Conservation (phyloP, 345 rosid species). For the Gossypium herbaceum region DNA sequence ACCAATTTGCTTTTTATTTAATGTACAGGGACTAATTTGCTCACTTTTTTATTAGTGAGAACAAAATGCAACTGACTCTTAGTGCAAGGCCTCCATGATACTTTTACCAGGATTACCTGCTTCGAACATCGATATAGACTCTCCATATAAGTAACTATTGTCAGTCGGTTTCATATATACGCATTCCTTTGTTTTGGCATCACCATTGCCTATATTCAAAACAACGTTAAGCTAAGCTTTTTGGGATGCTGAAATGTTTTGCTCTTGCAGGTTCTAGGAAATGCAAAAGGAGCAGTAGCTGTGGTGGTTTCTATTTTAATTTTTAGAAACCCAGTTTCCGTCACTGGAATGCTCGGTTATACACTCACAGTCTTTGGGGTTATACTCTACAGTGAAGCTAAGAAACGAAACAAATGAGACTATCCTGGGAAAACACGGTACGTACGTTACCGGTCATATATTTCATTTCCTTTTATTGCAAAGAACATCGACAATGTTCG, state of each 20-base stretch:
- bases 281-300: conserved; percentile 98
- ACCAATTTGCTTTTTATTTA: too few species aligned
- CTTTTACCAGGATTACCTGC: too few species aligned
- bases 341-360: conserved; percentile 96
- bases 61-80: too few species aligned
- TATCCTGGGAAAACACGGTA: neutral
- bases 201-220: neutral
- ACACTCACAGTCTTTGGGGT: conserved; percentile 86
- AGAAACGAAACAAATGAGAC: conserved; percentile 81
- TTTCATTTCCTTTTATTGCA: conserved; percentile 1
- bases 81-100: too few species aligned
- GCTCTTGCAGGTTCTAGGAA: conserved; percentile 75
- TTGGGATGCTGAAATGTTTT: neutral
- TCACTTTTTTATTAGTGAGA: too few species aligned
- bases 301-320: conserved; percentile 94
- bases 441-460: neutral
- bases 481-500: conserved; percentile 22
- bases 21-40: too few species aligned
- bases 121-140: neutral
- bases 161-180: neutral
- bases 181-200: neutral
- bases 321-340: conserved; percentile 92
- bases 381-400: conserved; percentile 92
- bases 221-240: neutral
- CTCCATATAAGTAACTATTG: neutral